phyloP scores from a whole-genome alignment of 805 yeast species.

The Kodamaea neixiangensis region DNA sequence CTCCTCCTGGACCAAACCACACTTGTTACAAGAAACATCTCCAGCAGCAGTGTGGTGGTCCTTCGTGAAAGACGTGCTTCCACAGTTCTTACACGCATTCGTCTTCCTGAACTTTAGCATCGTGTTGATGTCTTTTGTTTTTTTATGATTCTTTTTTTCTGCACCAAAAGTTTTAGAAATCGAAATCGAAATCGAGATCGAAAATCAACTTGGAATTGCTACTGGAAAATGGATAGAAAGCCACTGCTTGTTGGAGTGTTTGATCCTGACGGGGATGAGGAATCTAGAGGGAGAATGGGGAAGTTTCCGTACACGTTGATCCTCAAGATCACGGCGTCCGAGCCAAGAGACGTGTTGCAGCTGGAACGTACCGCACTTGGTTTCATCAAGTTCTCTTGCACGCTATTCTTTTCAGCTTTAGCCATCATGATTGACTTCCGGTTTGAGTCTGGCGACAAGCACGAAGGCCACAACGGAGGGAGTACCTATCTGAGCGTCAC shows the following conservation, averaged over 20 bases:
- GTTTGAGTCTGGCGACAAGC: conserved; percentile 27
- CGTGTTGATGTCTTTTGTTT: not conserved
- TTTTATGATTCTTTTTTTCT: not conserved
- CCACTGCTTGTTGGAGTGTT: not conserved
- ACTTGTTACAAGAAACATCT: conserved; percentile 74
- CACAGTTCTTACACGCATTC: conserved; percentile 26
- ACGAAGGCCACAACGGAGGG: conserved; percentile 3
- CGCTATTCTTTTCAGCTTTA: conserved; percentile 48
- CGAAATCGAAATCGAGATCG: no score
- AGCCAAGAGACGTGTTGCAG: conserved; percentile 57
- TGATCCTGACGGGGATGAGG: not conserved
- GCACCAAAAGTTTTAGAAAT: no score
- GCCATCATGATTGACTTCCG: conserved; percentile 49
- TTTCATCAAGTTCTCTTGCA: conserved; percentile 48
- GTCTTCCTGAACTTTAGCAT: not conserved
- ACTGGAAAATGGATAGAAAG: not conserved
- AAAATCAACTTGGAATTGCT: no score
- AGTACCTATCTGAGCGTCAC: conserved; percentile 19
- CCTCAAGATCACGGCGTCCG: conserved; percentile 42
- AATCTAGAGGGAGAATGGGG: not conserved
- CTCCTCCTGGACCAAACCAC: conserved; percentile 90
- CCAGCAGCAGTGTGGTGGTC: conserved; percentile 47
- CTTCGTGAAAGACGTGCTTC: conserved; percentile 22
- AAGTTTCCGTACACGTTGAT: conserved; percentile 25
- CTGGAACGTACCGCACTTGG: conserved; percentile 54